These are phyloP conservation scores for Kwoniella heveanensis DNA, from an alignment of 768 basidiomycete species.

Conservation along the genomic window DNA sequence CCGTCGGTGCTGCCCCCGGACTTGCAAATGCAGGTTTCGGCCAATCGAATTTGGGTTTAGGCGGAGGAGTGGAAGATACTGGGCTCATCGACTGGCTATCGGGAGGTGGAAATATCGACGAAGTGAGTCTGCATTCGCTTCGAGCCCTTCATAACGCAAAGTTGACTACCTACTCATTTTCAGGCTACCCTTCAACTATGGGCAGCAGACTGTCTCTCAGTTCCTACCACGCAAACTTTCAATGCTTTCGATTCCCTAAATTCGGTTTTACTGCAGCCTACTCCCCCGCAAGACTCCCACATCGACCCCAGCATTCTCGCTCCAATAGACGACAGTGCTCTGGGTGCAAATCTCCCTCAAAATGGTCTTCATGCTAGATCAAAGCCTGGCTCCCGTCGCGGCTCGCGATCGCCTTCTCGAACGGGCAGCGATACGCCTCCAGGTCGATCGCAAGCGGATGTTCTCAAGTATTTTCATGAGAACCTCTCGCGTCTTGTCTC, in stretches of 20 bases:
- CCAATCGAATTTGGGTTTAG: slow-evolving; percentile 4
- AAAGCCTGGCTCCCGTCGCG: slow-evolving; percentile 7
- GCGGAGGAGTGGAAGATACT: slow-evolving; percentile 8
- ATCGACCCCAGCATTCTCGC: slow-evolving; percentile 5
- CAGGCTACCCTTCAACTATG: slow-evolving; percentile 39
- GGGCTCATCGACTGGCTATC: slow-evolving; percentile 21
- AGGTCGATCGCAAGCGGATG: slow-evolving; percentile 14
- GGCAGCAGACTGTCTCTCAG: slow-evolving; percentile 37
- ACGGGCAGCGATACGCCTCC: slow-evolving; percentile 13
- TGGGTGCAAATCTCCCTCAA: background rate
- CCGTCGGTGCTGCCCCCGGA: background rate
- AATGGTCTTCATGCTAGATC: slow-evolving; percentile 2
- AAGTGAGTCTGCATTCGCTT: slow-evolving; percentile 18
- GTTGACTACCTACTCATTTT: background rate
- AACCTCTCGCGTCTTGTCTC: slow-evolving; percentile 39
- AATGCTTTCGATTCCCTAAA: slow-evolving; percentile 36
- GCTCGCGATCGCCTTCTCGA: slow-evolving; percentile 11
- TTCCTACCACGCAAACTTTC: slow-evolving; percentile 22
- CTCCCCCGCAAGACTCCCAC: slow-evolving; percentile 4
- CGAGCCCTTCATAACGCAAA: background rate
- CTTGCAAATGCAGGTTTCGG: background rate
- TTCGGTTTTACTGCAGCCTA: slow-evolving; percentile 18
- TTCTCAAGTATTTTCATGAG: slow-evolving; percentile 36
- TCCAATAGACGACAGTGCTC: background rate
- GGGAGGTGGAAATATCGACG: slow-evolving; percentile 25